These are phyloP conservation scores for Calonectria hongkongensis DNA, from an alignment of 2,329 filamentous ascomycete species.

Conservation along the genomic window DNA sequence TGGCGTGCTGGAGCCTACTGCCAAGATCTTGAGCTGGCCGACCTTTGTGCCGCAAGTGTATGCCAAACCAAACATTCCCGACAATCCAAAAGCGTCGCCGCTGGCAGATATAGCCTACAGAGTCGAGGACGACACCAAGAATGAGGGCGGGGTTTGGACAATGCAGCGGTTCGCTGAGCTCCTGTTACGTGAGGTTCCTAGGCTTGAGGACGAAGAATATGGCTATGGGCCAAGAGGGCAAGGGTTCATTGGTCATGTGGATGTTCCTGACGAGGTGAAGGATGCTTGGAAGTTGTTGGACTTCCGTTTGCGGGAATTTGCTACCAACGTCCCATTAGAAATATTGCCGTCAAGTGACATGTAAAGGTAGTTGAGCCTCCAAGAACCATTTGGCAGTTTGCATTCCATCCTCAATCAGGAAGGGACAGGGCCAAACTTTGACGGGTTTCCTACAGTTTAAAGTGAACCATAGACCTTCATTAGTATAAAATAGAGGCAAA, in stretches of 20 bases:
- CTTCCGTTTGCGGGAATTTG: no score
- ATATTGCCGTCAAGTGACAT: no score
- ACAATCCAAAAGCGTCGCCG: background rate
- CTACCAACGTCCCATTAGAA: no score
- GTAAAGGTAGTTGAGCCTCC: no score
- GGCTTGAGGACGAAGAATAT: slow-evolving; percentile 46
- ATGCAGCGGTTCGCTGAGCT: slow-evolving; percentile 49
- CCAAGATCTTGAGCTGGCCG: slow-evolving; percentile 44
- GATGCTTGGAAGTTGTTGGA: slow-evolving; percentile 24
- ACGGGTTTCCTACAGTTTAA: no score
- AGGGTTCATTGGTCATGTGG: slow-evolving; percentile 48
- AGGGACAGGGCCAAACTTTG: no score
- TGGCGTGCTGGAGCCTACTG: slow-evolving; percentile 2
- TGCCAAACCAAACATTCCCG: background rate
- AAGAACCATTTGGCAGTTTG: no score
- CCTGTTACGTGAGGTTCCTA: slow-evolving; percentile 48
- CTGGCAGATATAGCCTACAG: slow-evolving; percentile 37
- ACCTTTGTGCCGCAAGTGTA: slow-evolving; percentile 44
- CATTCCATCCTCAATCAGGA: no score
- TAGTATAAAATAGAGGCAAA: no score
- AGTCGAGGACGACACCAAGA: background rate
- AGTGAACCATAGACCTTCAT: no score
- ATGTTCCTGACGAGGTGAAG: slow-evolving; percentile 39
- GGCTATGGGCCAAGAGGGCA: slow-evolving; percentile 49
- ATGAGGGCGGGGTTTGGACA: slow-evolving; percentile 37